Base-by-base conservation (phyloP, 345 rosid species). In the Ailanthus altissimus region DNA sequence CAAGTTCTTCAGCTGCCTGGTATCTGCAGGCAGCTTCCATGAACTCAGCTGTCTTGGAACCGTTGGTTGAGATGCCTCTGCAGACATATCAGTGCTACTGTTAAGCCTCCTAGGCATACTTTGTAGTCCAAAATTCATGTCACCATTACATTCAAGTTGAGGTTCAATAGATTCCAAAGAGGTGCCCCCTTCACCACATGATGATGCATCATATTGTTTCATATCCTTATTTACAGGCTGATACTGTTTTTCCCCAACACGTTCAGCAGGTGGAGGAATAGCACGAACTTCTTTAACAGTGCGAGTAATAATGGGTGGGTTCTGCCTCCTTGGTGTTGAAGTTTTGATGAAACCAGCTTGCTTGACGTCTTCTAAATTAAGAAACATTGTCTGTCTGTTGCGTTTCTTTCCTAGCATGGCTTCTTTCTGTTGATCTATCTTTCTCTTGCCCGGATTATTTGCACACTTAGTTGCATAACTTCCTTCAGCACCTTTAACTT, bases 371-470 rank as follows among this genome's bases (percentile, higher is more conserved):
- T 97, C 99, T 77, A 92, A 72, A 75, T 92, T 89, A 59, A 97
- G 91, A 84, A 97, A 88, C 93, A 92, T 75, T 47, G 97, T 97
- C 89, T 97, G 97, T 70, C 99, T 85, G 83, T 81, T 89, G 50
- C 99, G 98, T 81, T 90, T 96, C 92, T 96, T 96, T 53, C 99
- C 99, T 74, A 93, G 84, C 99, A 96, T 96, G 64, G 92, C 92
- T 85, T 93, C 99, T 83, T 93, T 96, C 42, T 91, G 99, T 20
- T 91, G 91, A 77, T 96, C 98, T 67, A 92, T 85, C 88, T 88
- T 96, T 87, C 97, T 88, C 90, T 92, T 97, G 26, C 85, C 94
- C 18, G 72, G 81, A 79, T 83, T 88, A 88, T 90, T 93, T 21
- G 97, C 89, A 75, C 77, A 81, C 84, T 90, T 93, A 58, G 83